Percentiles rank a stretch among this genome's conserved stretches.
Evolutionary conservation across 1,284 basidiomycete genomes (phyloP).

Genomic region (Pisolithus thermaeus): DNA sequence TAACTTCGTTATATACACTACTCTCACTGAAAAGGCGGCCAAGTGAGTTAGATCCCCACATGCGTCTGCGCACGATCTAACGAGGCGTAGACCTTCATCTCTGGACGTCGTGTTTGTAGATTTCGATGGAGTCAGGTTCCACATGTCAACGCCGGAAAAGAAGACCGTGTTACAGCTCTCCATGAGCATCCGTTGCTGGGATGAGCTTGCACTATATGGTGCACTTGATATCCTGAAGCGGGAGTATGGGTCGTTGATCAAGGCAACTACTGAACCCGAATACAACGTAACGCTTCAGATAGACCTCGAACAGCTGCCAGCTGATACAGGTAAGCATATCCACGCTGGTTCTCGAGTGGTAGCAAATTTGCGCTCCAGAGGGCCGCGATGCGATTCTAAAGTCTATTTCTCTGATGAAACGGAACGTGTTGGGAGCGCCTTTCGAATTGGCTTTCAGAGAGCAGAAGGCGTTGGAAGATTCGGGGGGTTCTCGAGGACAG

Average conservation of each 20-base stretch:
- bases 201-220: constrained; percentile 85
- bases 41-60: constrained; percentile 55
- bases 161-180: constrained; percentile 83
- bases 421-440: constrained; percentile 92
- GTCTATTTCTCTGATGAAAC: constrained; percentile 84
- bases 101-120: constrained; percentile 96
- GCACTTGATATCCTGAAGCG: constrained; percentile 76
- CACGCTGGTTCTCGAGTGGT: neutral
- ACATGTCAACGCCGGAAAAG: constrained; percentile 81
- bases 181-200: constrained; percentile 98
- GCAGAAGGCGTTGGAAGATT: constrained; percentile 80
- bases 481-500: constrained; percentile 66
- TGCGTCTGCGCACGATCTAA: constrained; percentile 7
- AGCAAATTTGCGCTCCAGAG: constrained; percentile 43
- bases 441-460: constrained; percentile 87
- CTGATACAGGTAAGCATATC: constrained; percentile 63
- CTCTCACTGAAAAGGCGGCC: constrained; percentile 82
- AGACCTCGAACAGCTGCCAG: constrained; percentile 82
- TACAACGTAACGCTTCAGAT: constrained; percentile 88
- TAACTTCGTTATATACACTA: constrained; percentile 90
- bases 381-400: constrained; percentile 75
- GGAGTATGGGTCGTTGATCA: constrained; percentile 78
- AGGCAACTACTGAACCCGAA: constrained; percentile 66
- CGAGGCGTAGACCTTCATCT: constrained; percentile 57
- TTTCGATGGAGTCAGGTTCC: constrained; percentile 96